phyloP scores from a whole-genome alignment of 1,139 yeast species.

The Yamadazyma membranifaciens region DNA sequence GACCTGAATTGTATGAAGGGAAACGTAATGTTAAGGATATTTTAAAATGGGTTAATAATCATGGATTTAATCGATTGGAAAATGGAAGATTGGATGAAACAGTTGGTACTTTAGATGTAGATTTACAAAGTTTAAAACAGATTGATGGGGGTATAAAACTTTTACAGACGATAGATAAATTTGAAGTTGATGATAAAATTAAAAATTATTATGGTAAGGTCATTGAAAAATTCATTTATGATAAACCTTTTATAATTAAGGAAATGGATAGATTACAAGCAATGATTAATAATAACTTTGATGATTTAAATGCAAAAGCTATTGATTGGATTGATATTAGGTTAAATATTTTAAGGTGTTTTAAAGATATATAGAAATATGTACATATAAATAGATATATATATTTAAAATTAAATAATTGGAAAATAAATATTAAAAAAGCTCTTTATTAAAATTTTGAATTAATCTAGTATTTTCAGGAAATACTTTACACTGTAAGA shows the following conservation, averaged over 20 bases:
- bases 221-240: slow-evolving; percentile 27
- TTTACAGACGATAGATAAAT: slow-evolving; percentile 15
- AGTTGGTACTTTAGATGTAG: slow-evolving; percentile 58
- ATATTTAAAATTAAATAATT: neutral
- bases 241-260: slow-evolving; percentile 36
- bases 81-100: slow-evolving; percentile 46
- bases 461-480: slow-evolving; percentile 68
- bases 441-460: slow-evolving; percentile 35
- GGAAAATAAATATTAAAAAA: neutral
- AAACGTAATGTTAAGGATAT: slow-evolving; percentile 43
- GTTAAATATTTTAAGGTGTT: slow-evolving; percentile 44
- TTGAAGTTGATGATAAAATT: slow-evolving; percentile 21
- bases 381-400: neutral
- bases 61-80: slow-evolving; percentile 48
- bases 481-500: slow-evolving; percentile 66
- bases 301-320: slow-evolving; percentile 30
- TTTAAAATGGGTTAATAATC: slow-evolving; percentile 48
- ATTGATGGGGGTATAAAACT: slow-evolving; percentile 12
- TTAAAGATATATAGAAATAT: slow-evolving; percentile 15
- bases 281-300: slow-evolving; percentile 39
- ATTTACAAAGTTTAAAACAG: slow-evolving; percentile 5
- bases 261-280: slow-evolving; percentile 54
- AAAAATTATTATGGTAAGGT: slow-evolving; percentile 16
- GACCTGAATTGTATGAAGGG: slow-evolving; percentile 41
- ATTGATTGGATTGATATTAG: slow-evolving; percentile 49